A percentile compares a stretch with the other conserved stretches of the same genome.
Conservation (phyloP, 495 filamentous ascomycete species). For the Beverwykella pulmonaria region DNA sequence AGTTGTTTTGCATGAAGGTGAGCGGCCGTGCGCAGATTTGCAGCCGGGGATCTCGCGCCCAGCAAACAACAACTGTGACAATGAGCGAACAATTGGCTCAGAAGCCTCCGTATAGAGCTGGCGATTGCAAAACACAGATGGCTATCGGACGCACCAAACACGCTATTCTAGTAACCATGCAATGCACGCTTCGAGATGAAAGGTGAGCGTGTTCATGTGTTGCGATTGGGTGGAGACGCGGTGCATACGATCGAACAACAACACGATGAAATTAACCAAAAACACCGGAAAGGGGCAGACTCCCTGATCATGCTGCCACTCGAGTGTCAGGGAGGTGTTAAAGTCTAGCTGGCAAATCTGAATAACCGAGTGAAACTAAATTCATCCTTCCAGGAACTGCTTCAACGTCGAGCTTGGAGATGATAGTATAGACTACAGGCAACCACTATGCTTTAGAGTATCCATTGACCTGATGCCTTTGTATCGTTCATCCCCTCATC, state of each 20-base stretch:
- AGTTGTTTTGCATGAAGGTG: slow-evolving; percentile 32
- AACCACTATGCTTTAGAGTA: too few species aligned
- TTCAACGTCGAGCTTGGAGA: too few species aligned
- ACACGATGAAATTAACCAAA: background rate
- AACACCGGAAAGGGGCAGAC: background rate
- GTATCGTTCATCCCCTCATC: background rate
- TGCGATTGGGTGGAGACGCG: slow-evolving; percentile 9
- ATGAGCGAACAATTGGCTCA: background rate
- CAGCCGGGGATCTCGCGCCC: background rate
- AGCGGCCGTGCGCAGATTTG: slow-evolving; percentile 5
- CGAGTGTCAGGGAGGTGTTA: too few species aligned
- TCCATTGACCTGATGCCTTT: too few species aligned
- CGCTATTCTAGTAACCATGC: background rate
- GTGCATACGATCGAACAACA: slow-evolving; percentile 3
- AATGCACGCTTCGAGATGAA: background rate
- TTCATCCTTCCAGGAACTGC: too few species aligned
- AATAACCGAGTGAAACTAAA: too few species aligned
- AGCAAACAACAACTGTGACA: background rate
- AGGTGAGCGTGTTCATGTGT: background rate
- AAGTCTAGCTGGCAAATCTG: too few species aligned
- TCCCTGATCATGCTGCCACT: background rate
- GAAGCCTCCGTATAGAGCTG: background rate
- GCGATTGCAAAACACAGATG: slow-evolving; percentile 1
- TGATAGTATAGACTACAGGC: background rate
- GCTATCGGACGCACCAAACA: slow-evolving; percentile 12